A percentile compares a stretch with the other conserved stretches of the same genome.
Conservation (phyloP, 2,329 filamentous ascomycete genomes). For the Chaetothyriales sp. region DNA sequence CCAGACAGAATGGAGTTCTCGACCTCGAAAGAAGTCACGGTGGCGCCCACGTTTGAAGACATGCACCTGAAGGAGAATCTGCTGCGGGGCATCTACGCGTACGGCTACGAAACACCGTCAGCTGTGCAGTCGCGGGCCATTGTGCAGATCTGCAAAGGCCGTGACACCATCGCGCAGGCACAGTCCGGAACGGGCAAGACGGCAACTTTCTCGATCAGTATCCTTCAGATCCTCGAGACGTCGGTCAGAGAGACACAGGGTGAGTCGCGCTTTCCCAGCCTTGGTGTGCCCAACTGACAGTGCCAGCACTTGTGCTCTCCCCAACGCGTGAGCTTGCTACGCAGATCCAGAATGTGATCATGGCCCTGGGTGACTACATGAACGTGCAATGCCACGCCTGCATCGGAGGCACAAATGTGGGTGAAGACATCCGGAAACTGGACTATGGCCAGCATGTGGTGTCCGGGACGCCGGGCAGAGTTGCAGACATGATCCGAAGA, state of each 20-base stretch:
- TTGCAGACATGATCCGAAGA: constrained; percentile 70
- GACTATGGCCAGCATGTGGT: constrained; percentile 97
- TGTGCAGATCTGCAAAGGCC: constrained; percentile 96
- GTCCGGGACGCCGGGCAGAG: constrained; percentile 90
- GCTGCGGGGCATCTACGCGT: constrained; percentile 92
- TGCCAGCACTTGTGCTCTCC: constrained; percentile 70
- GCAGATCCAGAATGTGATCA: constrained; percentile 95
- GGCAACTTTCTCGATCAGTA: constrained; percentile 89
- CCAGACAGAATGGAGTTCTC: constrained; percentile 68
- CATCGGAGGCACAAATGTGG: constrained; percentile 94
- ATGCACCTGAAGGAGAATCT: constrained; percentile 98
- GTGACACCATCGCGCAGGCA: constrained; percentile 95
- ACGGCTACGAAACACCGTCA: constrained; percentile 95
- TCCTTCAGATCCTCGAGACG: constrained; percentile 90
- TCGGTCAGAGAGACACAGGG: constrained; percentile 78
- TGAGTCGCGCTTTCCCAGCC: constrained; percentile 19
- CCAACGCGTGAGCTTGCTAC: constrained; percentile 93
- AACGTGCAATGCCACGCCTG: constrained; percentile 98
- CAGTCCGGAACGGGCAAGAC: constrained; percentile 97
- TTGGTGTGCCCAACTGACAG: constrained; percentile 1
- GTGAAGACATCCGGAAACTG: constrained; percentile 93
- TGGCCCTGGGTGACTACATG: constrained; percentile 99
- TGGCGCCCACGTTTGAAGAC: constrained; percentile 79
- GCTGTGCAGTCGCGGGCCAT: constrained; percentile 96
- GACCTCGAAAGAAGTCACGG: constrained; percentile 94